A percentile compares a stretch with the other conserved stretches of the same genome.
Evolutionary conservation across 1,139 yeast genomes (phyloP).

Genomic region (Neolecta irregularis): DNA sequence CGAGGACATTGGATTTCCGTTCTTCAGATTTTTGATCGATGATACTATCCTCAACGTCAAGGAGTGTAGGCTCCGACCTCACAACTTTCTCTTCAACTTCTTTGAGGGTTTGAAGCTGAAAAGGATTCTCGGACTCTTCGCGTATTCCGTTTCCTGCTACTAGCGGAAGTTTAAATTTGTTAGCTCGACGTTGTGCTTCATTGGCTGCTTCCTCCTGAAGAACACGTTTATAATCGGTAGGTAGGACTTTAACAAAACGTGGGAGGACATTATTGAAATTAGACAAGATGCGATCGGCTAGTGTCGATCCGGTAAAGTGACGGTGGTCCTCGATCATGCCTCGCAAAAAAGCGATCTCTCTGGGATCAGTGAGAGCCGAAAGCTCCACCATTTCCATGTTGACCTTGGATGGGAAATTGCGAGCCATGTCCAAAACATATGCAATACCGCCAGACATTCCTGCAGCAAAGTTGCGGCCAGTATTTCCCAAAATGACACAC

Average conservation of each 20-base stretch:
- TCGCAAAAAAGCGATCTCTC: slow-evolving; percentile 86
- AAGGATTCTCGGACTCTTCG: no score
- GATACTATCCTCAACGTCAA: slow-evolving; percentile 81
- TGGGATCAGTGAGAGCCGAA: slow-evolving; percentile 61
- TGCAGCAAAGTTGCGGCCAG: slow-evolving; percentile 94
- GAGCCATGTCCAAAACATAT: slow-evolving; percentile 88
- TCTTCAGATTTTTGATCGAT: slow-evolving; percentile 50
- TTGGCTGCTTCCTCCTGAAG: slow-evolving; percentile 62
- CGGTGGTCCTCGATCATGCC: slow-evolving; percentile 90
- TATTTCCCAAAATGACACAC: slow-evolving; percentile 76
- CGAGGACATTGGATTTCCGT: slow-evolving; percentile 46
- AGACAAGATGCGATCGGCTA: slow-evolving; percentile 66
- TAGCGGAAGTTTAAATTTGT: slow-evolving; percentile 18
- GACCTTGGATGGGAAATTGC: slow-evolving; percentile 69
- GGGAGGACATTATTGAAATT: slow-evolving; percentile 82
- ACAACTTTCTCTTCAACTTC: slow-evolving; percentile 45
- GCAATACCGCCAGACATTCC: slow-evolving; percentile 99
- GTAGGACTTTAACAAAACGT: slow-evolving; percentile 85
- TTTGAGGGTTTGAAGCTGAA: slow-evolving; percentile 13
- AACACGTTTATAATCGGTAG: slow-evolving; percentile 79
- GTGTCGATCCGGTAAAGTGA: slow-evolving; percentile 83
- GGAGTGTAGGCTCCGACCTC: slow-evolving; percentile 67
- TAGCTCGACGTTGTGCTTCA: slow-evolving; percentile 46
- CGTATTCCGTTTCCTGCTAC: slow-evolving; percentile 9
- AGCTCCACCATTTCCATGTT: slow-evolving; percentile 74